Conservation (phyloP, 225 moss, liverwort and hornwort species). For the Sphagnum contortum region DNA sequence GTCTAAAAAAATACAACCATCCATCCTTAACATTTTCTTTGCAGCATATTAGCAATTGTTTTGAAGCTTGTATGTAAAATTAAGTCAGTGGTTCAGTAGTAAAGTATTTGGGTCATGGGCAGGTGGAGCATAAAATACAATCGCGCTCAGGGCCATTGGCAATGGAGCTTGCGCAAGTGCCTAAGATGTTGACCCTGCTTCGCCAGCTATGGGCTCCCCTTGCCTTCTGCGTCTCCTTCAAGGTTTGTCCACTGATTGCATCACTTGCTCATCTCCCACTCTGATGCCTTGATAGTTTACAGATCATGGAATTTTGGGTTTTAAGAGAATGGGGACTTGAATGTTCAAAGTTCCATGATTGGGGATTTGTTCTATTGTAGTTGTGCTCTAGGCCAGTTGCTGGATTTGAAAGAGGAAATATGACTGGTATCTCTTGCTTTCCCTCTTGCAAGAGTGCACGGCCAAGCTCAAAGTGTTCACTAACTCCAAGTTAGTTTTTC, state of each 20-base stretch:
- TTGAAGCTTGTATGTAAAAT: no score
- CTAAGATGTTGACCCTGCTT: conserved; percentile 87
- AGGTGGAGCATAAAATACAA: conserved; percentile 99
- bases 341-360: background rate
- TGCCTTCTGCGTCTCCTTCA: conserved; percentile 82
- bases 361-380: background rate
- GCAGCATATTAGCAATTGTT: no score
- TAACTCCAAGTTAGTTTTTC: no score
- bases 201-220: conserved; percentile 73
- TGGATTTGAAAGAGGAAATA: background rate
- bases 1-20: no score
- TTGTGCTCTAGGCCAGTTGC: background rate
- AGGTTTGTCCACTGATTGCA: conserved; percentile 23
- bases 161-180: conserved; percentile 94
- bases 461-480: background rate
- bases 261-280: background rate
- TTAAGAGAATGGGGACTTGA: background rate
- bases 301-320: background rate
- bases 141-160: conserved; percentile 80
- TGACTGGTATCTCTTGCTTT: background rate
- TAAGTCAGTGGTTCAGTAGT: background rate
- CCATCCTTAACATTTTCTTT: no score
- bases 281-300: background rate
- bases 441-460: background rate
- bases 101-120: conserved; percentile 8